Evolutionary conservation across 192 early-diverging fungal species (phyloP).

Genomic region (Backusella circina): DNA sequence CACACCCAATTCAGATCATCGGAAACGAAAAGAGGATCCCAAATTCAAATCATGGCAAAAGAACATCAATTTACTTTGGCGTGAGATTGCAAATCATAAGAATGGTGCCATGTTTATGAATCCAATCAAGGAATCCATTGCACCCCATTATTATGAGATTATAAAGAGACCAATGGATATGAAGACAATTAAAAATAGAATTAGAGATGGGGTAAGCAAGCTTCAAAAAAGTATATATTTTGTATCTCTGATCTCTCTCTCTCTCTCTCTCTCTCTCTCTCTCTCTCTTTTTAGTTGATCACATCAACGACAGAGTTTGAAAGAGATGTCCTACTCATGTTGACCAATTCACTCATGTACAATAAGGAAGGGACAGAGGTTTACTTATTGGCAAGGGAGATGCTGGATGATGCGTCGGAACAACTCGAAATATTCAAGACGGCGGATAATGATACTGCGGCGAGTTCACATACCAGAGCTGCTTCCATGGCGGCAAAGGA

Average conservation of each 20-base stretch:
- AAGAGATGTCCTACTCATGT: slow-evolving; percentile 85
- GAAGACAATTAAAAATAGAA: slow-evolving; percentile 78
- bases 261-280: no score
- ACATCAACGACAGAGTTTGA: slow-evolving; percentile 86
- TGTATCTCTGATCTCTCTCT: neutral
- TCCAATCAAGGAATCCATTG: slow-evolving; percentile 76
- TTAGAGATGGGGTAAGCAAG: slow-evolving; percentile 73
- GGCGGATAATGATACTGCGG: slow-evolving; percentile 26
- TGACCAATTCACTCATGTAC: slow-evolving; percentile 88
- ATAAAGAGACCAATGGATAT: slow-evolving; percentile 87
- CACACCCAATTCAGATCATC: slow-evolving; percentile 17
- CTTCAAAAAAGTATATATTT: no score
- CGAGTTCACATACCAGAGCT: slow-evolving; percentile 16
- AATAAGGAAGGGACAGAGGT: slow-evolving; percentile 84
- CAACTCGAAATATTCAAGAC: slow-evolving; percentile 61
- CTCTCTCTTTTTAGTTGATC: slow-evolving; percentile 55
- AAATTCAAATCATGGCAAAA: slow-evolving; percentile 75
- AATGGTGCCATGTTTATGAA: slow-evolving; percentile 81
- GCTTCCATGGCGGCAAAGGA: slow-evolving; percentile 15
- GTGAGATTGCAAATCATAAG: slow-evolving; percentile 84
- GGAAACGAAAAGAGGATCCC: slow-evolving; percentile 41
- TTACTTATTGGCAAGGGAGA: slow-evolving; percentile 78
- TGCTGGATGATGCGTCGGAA: slow-evolving; percentile 72
- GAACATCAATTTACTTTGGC: slow-evolving; percentile 73
- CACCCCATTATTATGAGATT: slow-evolving; percentile 71